Percentiles rank a stretch among this genome's conserved stretches.
phyloP scores from a whole-genome alignment of 1,284 basidiomycete genomes.

The Cryptococcus maquisensis region DNA sequence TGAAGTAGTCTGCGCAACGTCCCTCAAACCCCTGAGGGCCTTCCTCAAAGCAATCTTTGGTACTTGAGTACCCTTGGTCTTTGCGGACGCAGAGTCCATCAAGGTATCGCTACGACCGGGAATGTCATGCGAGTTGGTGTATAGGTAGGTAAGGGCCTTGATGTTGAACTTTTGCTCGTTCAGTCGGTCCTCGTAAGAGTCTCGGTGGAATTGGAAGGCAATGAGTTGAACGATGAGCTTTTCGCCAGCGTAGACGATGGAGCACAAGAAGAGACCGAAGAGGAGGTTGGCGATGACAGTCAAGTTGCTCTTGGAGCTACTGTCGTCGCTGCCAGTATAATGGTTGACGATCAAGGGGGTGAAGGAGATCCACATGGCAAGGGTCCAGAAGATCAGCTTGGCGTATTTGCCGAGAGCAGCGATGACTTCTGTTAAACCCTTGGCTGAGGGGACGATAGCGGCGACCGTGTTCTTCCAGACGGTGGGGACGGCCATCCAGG shows the following conservation, averaged over 20 bases:
- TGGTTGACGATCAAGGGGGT: constrained; percentile 58
- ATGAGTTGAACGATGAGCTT: constrained; percentile 86
- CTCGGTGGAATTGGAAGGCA: constrained; percentile 71
- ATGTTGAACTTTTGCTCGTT: constrained; percentile 77
- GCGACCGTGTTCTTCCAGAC: constrained; percentile 64
- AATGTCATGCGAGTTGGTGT: constrained; percentile 69
- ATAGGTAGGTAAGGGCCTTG: constrained; percentile 67
- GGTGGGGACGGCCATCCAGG: constrained; percentile 59
- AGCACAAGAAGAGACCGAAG: constrained; percentile 70
- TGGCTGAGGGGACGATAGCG: constrained; percentile 62
- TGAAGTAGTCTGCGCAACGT: constrained; percentile 73
- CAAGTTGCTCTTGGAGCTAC: constrained; percentile 34
- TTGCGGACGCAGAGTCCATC: constrained; percentile 47
- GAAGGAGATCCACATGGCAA: constrained; percentile 64
- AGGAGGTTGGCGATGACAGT: constrained; percentile 59
- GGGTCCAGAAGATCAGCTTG: constrained; percentile 68
- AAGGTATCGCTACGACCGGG: constrained; percentile 66
- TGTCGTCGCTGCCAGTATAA: constrained; percentile 21
- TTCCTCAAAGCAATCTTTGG: constrained; percentile 66
- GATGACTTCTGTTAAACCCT: constrained; percentile 74
- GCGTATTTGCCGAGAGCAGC: constrained; percentile 55
- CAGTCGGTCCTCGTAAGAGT: constrained; percentile 83
- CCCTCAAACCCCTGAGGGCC: constrained; percentile 66
- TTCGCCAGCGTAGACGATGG: constrained; percentile 69
- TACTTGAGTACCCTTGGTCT: constrained; percentile 52